phyloP scores from a whole-genome alignment of 1,284 basidiomycete species.

The Veloboletus limbatus region DNA sequence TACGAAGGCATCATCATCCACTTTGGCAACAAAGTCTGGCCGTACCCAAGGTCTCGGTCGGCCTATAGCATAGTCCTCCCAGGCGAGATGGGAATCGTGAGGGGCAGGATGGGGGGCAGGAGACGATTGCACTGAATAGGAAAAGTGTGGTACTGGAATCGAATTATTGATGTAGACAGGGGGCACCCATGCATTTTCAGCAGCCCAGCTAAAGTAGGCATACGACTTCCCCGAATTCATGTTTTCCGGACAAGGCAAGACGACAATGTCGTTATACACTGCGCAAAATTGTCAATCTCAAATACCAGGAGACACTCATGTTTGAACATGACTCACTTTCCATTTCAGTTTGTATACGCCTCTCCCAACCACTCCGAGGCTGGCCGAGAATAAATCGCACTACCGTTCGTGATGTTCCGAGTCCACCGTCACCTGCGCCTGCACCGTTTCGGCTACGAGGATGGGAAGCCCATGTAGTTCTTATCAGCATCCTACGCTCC shows the following conservation, averaged over 20 bases:
- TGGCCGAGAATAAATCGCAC: conserved; percentile 91
- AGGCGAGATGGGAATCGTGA: conserved; percentile 62
- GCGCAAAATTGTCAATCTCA: conserved; percentile 4
- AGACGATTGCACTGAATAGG: conserved; percentile 57
- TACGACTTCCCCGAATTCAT: conserved; percentile 91
- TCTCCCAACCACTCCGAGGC: conserved; percentile 77
- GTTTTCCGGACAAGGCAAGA: conserved; percentile 84
- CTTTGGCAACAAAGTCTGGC: conserved; percentile 89
- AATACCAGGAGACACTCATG: background rate
- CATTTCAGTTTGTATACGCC: conserved; percentile 84
- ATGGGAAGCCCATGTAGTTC: conserved; percentile 89
- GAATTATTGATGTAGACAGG: conserved; percentile 53
- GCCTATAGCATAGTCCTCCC: conserved; percentile 46
- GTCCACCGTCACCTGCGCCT: conserved; percentile 62
- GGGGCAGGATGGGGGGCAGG: conserved; percentile 56
- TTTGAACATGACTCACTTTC: conserved; percentile 62
- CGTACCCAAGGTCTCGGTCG: conserved; percentile 62
- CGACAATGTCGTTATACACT: conserved; percentile 89
- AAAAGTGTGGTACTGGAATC: conserved; percentile 46
- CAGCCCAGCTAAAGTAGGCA: conserved; percentile 86
- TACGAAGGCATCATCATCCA: conserved; percentile 92
- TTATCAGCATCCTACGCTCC: conserved; percentile 86
- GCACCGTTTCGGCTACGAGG: conserved; percentile 73
- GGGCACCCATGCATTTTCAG: conserved; percentile 89
- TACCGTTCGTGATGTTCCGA: conserved; percentile 81